Evolutionary conservation across 768 basidiomycete species (phyloP).

Genomic region (Lyophyllum semitale): DNA sequence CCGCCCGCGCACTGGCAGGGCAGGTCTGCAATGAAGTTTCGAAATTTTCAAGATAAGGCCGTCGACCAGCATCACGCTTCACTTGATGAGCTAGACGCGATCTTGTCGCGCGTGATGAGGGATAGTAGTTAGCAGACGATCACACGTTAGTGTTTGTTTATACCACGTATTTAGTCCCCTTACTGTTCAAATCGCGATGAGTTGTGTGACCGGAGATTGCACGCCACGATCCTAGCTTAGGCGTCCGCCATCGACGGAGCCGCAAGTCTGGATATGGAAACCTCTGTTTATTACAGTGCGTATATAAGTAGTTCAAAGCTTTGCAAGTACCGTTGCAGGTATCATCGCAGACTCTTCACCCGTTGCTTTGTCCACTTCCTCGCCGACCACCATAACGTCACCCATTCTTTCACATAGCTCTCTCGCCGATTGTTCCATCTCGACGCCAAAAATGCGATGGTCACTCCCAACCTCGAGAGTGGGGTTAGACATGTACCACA

Average conservation of each 20-base stretch:
- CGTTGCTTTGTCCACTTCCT: conserved; percentile 14
- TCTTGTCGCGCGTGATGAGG: background rate
- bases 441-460: conserved; percentile 9
- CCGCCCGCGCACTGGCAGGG: conserved; percentile 3
- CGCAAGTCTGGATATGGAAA: too few species aligned
- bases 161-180: too few species aligned
- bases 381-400: conserved; percentile 12
- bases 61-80: background rate
- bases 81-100: background rate
- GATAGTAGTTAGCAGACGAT: background rate
- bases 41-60: background rate
- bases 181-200: too few species aligned
- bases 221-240: too few species aligned
- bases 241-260: too few species aligned
- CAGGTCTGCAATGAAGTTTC: conserved; percentile 3
- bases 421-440: conserved; percentile 13
- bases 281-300: too few species aligned
- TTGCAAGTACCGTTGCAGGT: too few species aligned
- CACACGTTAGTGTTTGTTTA: too few species aligned
- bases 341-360: background rate
- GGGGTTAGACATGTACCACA: conserved; percentile 28
- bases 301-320: too few species aligned
- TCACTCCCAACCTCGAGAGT: conserved; percentile 17
- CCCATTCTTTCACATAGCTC: conserved; percentile 18
- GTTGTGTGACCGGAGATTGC: too few species aligned